Base-by-base conservation (phyloP, 345 rosid species). In the Eucalyptus tenuipes region DNA sequence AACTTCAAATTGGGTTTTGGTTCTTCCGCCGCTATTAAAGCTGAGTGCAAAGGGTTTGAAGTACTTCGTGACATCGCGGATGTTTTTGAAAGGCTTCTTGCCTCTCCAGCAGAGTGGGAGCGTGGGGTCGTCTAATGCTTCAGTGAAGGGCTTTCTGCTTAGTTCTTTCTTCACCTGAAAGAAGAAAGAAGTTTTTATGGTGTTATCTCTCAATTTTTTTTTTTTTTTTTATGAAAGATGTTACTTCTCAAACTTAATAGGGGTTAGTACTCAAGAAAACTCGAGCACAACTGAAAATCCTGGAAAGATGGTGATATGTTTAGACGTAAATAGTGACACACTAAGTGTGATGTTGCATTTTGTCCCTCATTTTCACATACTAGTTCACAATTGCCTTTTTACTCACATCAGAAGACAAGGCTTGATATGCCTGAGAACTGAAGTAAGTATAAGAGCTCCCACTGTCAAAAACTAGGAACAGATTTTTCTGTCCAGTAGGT, bases 31-130 rank as follows among this genome's bases (percentile, higher is more conserved):
- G 13, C 87, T 91, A 13, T 87, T 53, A 92, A 97, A 98, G 92
- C 93, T 91, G 66, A 98, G 88, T 27, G 96, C 91, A 11, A 96
- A 71, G 86, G 96, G 88, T 90, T 94, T 97, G 94, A 98, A 98
- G 90, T 95, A 95, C 88, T 93, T 97, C 90, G 91, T 94, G 61
- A 95, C 97, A 86, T 98, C 98, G 2, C 90, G 93, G 4, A 94
- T 61, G 91, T 48, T 94, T 92, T 90, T 94, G 93, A 97, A 98
- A 45, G 99, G 98, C 90, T 88, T 94, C 87, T 88, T 89, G 42
- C 99, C 99, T 91, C 94, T 96, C 99, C 99, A 98, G 85, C 99
- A 98, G 20, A 97, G 88, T 12, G 99, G 95, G 40, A 98, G 95
- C 2, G 99, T 95, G 49, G 87, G 89, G 90, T 98, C 99, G 44